phyloP scores from a whole-genome alignment of 2,329 filamentous ascomycete genomes.

The Pseudogymnoascus sp. region DNA sequence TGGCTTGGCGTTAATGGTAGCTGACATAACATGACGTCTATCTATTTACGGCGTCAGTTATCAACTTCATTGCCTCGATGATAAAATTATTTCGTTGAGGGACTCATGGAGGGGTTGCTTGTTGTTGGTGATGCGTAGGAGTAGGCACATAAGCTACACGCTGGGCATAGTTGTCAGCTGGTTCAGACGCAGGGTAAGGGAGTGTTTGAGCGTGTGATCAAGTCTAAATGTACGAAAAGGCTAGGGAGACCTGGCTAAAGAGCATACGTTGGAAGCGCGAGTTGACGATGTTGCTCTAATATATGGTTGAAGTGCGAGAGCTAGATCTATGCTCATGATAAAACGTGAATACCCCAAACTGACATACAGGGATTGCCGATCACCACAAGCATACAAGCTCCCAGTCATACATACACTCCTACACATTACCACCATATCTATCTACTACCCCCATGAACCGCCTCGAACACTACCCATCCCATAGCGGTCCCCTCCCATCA shows the following conservation, averaged over 20 bases:
- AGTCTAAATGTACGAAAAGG: background rate
- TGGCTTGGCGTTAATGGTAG: background rate
- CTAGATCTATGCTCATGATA: background rate
- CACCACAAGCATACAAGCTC: background rate
- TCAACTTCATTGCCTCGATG: background rate
- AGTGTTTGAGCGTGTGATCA: background rate
- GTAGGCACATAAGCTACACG: background rate
- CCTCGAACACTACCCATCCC: background rate
- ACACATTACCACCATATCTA: slow-evolving; percentile 17
- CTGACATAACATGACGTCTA: background rate
- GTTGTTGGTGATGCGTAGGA: background rate
- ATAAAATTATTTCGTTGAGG: background rate
- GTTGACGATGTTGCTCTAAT: background rate
- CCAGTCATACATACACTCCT: background rate
- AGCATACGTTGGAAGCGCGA: background rate
- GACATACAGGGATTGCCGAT: background rate
- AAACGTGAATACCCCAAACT: background rate
- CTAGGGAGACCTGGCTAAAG: background rate
- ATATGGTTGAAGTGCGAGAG: background rate
- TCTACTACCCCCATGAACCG: background rate
- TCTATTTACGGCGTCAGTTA: background rate
- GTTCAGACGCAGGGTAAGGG: background rate
- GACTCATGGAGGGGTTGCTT: background rate
- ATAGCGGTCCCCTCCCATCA: background rate
- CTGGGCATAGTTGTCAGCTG: background rate